Conservation (phyloP, 2,329 filamentous ascomycete species). For the Curvularia sp. region DNA sequence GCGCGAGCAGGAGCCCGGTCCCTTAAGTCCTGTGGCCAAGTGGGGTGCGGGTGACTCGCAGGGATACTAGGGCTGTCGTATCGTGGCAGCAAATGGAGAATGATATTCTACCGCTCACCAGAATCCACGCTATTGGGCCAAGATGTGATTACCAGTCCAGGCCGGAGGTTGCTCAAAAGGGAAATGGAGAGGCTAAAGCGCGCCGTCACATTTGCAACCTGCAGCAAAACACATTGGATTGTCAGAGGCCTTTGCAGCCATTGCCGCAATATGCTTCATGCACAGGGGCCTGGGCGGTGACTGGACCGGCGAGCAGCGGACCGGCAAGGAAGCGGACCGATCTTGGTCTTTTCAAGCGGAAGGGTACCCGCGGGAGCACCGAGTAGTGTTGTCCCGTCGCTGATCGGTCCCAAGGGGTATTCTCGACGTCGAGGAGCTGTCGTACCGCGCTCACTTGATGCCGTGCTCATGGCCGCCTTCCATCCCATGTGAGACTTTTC, state of each 20-base stretch:
- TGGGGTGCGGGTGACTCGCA: conserved; percentile 42
- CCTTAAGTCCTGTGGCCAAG: conserved; percentile 44
- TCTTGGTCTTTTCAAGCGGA: conserved; percentile 36
- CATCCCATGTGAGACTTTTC: conserved; percentile 29
- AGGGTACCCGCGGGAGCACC: conserved; percentile 45
- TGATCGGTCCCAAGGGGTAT: conserved; percentile 19
- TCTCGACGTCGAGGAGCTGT: conserved; percentile 15
- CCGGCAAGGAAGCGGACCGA: conserved; percentile 33
- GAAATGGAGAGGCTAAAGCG: conserved; percentile 33
- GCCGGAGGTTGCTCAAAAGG: conserved; percentile 31
- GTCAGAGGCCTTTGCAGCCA: conserved; percentile 23
- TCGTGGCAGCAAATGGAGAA: conserved; percentile 46
- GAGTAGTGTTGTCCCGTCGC: conserved; percentile 33
- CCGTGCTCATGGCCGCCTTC: conserved; percentile 8
- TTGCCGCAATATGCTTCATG: conserved; percentile 29
- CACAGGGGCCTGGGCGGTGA: conserved; percentile 33
- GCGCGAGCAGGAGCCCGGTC: conserved; percentile 39
- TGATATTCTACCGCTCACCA: conserved; percentile 47
- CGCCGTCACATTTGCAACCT: conserved; percentile 38
- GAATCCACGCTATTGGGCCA: conserved; percentile 48
- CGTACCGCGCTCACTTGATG: conserved; percentile 20
- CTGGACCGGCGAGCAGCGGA: conserved; percentile 39
- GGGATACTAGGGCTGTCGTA: conserved; percentile 36
- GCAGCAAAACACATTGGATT: conserved; percentile 31
- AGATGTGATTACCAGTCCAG: conserved; percentile 46